Evolutionary conservation across 139 green algal genomes (phyloP).

Genomic region (Auxenochlorella protothecoides): DNA sequence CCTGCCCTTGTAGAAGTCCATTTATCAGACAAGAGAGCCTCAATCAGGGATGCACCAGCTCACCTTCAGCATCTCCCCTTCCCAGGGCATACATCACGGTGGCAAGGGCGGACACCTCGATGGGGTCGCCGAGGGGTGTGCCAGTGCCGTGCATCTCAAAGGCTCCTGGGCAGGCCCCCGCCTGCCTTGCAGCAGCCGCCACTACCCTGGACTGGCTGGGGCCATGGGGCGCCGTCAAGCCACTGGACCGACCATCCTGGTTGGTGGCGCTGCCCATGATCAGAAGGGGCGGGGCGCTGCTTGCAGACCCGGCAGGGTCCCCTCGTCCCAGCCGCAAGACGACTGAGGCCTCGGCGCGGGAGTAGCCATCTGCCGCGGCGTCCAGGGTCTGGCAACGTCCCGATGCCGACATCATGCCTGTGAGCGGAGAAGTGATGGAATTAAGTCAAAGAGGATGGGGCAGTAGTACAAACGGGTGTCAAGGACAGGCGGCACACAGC

Average conservation of each 20-base stretch:
- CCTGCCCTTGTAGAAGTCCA: too few species aligned
- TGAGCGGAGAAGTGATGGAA: not conserved
- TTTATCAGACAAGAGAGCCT: not conserved
- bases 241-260: slow-evolving; percentile 79
- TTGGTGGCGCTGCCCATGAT: slow-evolving; percentile 57
- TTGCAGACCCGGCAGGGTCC: not conserved
- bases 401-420: slow-evolving; percentile 1
- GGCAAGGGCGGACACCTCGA: not conserved
- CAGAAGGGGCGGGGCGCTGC: slow-evolving; percentile 1
- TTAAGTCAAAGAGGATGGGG: not conserved
- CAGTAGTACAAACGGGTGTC: too few species aligned
- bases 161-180: too few species aligned
- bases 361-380: slow-evolving; percentile 38
- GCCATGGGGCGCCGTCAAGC: slow-evolving; percentile 82
- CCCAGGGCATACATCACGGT: not conserved
- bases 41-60: not conserved
- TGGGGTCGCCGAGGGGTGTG: too few species aligned
- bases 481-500: not conserved
- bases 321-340: slow-evolving; percentile 18
- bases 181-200: not conserved
- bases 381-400: too few species aligned
- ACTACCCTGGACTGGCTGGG: slow-evolving; percentile 30
- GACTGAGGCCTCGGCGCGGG: slow-evolving; percentile 54
- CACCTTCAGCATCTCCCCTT: not conserved
- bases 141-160: too few species aligned